phyloP scores from a whole-genome alignment of 345 rosid species.

The Carallia brachiata region DNA sequence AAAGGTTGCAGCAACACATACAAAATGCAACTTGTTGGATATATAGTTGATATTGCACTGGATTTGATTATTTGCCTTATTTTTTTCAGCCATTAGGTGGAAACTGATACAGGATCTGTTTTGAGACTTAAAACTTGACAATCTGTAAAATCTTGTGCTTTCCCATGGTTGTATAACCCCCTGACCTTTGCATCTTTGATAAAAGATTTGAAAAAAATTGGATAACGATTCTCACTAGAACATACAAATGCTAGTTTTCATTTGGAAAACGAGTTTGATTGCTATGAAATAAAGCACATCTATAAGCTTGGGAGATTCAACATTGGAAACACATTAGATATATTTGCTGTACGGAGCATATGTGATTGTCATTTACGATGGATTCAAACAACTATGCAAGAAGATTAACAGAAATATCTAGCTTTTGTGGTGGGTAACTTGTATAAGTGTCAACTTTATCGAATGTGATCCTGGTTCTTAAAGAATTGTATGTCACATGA shows the following conservation, averaged over 20 bases:
- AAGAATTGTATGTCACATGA: too few relatives aligned
- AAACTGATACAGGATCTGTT: background rate
- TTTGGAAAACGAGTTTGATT: background rate
- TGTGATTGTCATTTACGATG: too few relatives aligned
- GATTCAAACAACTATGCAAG: too few relatives aligned
- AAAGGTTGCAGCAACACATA: slow-evolving; percentile 48
- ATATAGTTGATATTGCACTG: background rate
- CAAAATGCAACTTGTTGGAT: slow-evolving; percentile 9
- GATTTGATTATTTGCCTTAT: background rate
- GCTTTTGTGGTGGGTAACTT: background rate
- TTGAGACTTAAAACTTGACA: background rate
- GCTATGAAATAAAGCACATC: slow-evolving; percentile 1
- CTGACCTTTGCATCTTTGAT: too few relatives aligned
- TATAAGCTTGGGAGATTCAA: background rate
- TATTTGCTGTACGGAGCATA: background rate
- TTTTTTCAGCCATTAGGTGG: background rate
- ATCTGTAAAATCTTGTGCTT: background rate
- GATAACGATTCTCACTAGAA: background rate
- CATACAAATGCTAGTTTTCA: background rate
- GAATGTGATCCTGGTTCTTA: too few relatives aligned
- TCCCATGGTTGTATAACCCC: too few relatives aligned
- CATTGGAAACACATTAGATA: background rate
- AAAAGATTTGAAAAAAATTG: too few relatives aligned
- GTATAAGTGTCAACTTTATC: too few relatives aligned
- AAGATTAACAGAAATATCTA: too few relatives aligned